Percentiles rank a stretch among this genome's conserved stretches.
These are phyloP conservation scores for Mucor mucedo DNA, from an alignment of 371 early-diverging fungal genomes.

Conservation along the genomic window DNA sequence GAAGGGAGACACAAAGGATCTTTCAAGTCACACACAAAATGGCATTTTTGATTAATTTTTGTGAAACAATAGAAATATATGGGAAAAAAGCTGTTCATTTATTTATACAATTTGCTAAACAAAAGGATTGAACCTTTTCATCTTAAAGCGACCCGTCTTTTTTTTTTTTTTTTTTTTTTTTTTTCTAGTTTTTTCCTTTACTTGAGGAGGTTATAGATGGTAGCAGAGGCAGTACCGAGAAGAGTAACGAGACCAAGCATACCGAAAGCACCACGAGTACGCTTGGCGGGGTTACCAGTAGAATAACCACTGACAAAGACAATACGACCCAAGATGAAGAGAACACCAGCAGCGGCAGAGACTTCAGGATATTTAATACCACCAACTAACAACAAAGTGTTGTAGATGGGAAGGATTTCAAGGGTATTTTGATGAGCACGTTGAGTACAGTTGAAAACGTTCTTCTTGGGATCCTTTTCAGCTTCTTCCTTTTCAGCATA, in stretches of 20 bases:
- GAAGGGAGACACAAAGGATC: no score
- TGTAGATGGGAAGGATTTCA: conserved; percentile 41
- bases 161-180: background rate
- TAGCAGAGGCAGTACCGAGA: conserved; percentile 38
- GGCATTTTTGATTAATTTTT: no score
- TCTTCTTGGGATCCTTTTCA: conserved; percentile 61
- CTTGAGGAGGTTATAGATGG: conserved; percentile 32
- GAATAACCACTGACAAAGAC: conserved; percentile 55
- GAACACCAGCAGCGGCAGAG: conserved; percentile 52
- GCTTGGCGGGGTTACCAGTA: conserved; percentile 60
- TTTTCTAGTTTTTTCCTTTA: conserved; percentile 5
- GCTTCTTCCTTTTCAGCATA: conserved; percentile 68
- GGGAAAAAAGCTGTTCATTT: no score
- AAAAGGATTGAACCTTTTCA: no score
- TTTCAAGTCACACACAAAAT: no score
- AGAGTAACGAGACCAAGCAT: conserved; percentile 52
- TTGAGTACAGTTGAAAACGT: conserved; percentile 72
- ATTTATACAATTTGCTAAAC: no score
- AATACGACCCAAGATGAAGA: conserved; percentile 59
- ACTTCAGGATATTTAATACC: conserved; percentile 60
- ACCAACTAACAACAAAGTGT: conserved; percentile 45
- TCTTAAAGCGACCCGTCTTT: no score
- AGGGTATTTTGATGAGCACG: conserved; percentile 68
- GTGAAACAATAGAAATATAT: no score
- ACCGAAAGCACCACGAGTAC: conserved; percentile 47